Conservation (phyloP, 805 yeast species). For the Candida stauntonica region DNA sequence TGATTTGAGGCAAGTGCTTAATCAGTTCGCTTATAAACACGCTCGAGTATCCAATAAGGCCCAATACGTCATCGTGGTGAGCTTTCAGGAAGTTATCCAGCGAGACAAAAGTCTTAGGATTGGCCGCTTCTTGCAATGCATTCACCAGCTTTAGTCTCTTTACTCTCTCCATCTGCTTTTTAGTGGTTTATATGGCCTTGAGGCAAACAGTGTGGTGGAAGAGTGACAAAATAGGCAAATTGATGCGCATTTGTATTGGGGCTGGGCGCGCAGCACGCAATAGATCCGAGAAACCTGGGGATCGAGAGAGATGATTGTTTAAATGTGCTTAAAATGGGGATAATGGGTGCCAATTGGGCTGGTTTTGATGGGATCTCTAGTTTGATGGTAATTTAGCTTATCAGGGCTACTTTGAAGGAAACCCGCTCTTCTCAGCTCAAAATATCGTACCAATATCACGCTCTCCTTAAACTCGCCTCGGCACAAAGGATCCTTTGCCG, state of each 20-base stretch:
- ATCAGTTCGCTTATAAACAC: slow-evolving; percentile 16
- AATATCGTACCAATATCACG: no score
- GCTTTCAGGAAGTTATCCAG: slow-evolving; percentile 10
- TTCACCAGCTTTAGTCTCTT: not conserved
- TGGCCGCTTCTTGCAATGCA: slow-evolving; percentile 1
- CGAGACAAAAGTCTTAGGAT: slow-evolving; percentile 6
- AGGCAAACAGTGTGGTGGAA: not conserved
- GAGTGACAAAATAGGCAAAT: not conserved
- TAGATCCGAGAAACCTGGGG: no score
- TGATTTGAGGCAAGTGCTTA: slow-evolving; percentile 16
- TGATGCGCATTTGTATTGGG: not conserved
- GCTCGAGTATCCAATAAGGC: slow-evolving; percentile 14
- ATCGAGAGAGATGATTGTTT: no score
- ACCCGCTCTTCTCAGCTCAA: no score
- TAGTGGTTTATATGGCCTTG: not conserved
- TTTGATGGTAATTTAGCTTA: no score
- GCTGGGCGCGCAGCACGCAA: no score
- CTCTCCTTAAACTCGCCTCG: no score
- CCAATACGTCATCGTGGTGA: slow-evolving; percentile 16
- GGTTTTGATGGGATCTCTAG: no score
- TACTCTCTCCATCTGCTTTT: not conserved
- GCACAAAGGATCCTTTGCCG: not conserved
- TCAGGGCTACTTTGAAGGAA: no score
- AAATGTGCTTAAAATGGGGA: no score
- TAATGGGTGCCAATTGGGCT: no score